Evolutionary conservation across 1,139 yeast genomes (phyloP).

Genomic region (Candida labiduridarum): DNA sequence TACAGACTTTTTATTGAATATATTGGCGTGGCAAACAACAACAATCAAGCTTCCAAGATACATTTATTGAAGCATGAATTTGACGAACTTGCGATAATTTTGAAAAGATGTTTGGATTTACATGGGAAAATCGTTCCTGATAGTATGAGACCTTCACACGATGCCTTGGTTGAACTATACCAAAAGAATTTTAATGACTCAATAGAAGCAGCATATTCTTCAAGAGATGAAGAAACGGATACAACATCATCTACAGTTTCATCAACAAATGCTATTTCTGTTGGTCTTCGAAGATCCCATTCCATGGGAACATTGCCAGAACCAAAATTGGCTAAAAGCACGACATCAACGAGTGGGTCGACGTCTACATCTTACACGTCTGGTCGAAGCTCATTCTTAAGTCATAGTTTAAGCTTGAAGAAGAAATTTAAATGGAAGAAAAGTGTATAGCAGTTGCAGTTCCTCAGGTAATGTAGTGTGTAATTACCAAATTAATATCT

Average conservation of each 20-base stretch:
- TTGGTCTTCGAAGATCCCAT: slow-evolving; percentile 5
- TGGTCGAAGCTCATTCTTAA: slow-evolving; percentile 3
- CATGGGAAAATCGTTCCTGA: slow-evolving; percentile 69
- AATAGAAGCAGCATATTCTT: slow-evolving; percentile 3
- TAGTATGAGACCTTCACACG: slow-evolving; percentile 62
- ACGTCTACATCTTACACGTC: slow-evolving; percentile 4
- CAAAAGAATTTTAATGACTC: slow-evolving; percentile 63
- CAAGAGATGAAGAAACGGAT: slow-evolving; percentile 4
- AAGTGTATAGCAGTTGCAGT: background rate
- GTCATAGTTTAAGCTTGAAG: slow-evolving; percentile 5
- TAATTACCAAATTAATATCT: background rate
- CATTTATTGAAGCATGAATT: slow-evolving; percentile 61
- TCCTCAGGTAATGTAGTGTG: background rate
- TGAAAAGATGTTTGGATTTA: slow-evolving; percentile 66
- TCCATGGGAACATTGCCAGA: slow-evolving; percentile 3
- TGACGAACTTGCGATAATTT: slow-evolving; percentile 66
- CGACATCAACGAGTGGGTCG: slow-evolving; percentile 5
- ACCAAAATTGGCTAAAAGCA: slow-evolving; percentile 1
- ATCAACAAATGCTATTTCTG: slow-evolving; percentile 4
- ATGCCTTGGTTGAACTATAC: slow-evolving; percentile 65
- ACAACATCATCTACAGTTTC: slow-evolving; percentile 1
- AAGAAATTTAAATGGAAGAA: slow-evolving; percentile 5
- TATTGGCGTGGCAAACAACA: slow-evolving; percentile 37
- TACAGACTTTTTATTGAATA: slow-evolving; percentile 69
- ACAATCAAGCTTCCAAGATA: slow-evolving; percentile 48